Percentiles rank a stretch among this genome's conserved stretches.
These are phyloP conservation scores for Cytospora piceae DNA, from an alignment of 2,329 filamentous ascomycete genomes.

Conservation along the genomic window DNA sequence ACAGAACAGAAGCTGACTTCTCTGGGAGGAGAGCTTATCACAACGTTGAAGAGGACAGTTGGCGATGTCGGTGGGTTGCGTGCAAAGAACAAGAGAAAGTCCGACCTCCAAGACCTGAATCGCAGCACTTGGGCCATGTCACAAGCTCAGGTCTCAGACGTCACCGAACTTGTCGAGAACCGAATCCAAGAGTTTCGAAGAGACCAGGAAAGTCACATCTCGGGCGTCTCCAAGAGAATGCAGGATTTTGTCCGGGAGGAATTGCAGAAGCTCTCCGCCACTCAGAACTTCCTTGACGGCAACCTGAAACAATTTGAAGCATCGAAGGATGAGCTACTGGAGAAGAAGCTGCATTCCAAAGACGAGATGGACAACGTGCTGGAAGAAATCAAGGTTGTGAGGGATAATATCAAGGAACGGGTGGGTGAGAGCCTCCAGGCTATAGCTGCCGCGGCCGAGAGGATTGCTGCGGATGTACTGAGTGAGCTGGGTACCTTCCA, in stretches of 20 bases:
- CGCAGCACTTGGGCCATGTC: constrained; percentile 77
- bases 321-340: constrained; percentile 69
- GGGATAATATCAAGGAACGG: constrained; percentile 83
- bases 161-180: constrained; percentile 76
- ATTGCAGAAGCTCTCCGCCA: constrained; percentile 69
- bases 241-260: constrained; percentile 76
- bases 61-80: constrained; percentile 80
- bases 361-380: constrained; percentile 90
- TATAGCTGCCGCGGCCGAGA: constrained; percentile 81
- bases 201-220: constrained; percentile 73
- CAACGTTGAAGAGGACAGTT: constrained; percentile 77
- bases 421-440: constrained; percentile 84
- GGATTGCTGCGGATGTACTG: constrained; percentile 87
- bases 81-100: constrained; percentile 84
- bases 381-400: constrained; percentile 87
- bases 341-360: constrained; percentile 70
- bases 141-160: constrained; percentile 73
- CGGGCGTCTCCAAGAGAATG: constrained; percentile 71
- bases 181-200: constrained; percentile 73
- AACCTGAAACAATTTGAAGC: constrained; percentile 70
- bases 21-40: constrained; percentile 76
- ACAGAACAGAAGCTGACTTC: constrained; percentile 78
- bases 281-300: constrained; percentile 70
- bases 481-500: constrained; percentile 86
- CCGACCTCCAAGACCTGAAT: constrained; percentile 81